Conservation (phyloP, 2,329 filamentous ascomycete genomes). For the Didymella keratinophila region DNA sequence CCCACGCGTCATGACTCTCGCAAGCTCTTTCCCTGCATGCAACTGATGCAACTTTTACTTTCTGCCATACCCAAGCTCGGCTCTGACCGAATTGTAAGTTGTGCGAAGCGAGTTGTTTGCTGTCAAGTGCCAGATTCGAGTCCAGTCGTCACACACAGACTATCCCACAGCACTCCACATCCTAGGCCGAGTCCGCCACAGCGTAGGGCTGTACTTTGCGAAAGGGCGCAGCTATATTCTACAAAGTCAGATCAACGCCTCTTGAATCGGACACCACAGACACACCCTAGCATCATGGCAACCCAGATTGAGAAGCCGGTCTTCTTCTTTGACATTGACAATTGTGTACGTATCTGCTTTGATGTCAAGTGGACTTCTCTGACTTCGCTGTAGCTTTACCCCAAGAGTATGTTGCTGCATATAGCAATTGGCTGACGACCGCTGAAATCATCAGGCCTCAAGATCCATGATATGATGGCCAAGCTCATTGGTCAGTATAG, state of each 20-base stretch:
- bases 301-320: conserved; percentile 57
- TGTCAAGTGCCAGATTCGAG: background rate
- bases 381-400: conserved; percentile 69
- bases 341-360: conserved; percentile 69
- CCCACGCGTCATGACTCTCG: conserved; percentile 23
- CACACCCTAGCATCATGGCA: conserved; percentile 30
- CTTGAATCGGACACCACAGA: background rate
- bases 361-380: conserved; percentile 4
- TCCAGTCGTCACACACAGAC: background rate
- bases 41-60: conserved; percentile 10
- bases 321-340: conserved; percentile 93
- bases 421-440: background rate
- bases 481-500: conserved; percentile 68
- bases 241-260: background rate
- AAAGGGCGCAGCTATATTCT: conserved; percentile 15
- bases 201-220: background rate
- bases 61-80: background rate
- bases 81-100: background rate
- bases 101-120: background rate
- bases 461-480: conserved; percentile 89
- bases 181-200: conserved; percentile 6
- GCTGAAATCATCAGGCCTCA: conserved; percentile 64
- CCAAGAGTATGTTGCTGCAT: conserved; percentile 69
- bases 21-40: conserved; percentile 3
- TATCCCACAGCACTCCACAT: background rate